A percentile compares a stretch with the other conserved stretches of the same genome.
Conservation (phyloP, 148 eudicot species). For the Tetragonia tetragonoides region DNA sequence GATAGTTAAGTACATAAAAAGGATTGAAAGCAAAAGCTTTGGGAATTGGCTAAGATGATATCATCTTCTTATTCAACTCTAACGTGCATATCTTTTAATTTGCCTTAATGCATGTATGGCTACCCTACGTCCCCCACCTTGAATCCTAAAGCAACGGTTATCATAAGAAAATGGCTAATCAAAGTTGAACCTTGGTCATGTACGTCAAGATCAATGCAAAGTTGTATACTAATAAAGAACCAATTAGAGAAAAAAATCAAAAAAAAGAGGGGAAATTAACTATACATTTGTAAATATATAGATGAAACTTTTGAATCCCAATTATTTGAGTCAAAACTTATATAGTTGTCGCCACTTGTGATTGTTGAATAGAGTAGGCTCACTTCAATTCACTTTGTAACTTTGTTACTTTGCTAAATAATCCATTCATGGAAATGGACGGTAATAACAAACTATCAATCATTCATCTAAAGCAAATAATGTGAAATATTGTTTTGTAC, state of each 20-base stretch:
- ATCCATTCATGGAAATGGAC: neutral
- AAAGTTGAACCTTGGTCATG: slow-evolving; percentile 4
- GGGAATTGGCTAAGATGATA: slow-evolving; percentile 13
- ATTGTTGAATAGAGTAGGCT: neutral
- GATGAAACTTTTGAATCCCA: slow-evolving; percentile 23
- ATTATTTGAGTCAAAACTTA: slow-evolving; percentile 20
- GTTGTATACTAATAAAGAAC: neutral
- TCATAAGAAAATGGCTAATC: slow-evolving; percentile 3
- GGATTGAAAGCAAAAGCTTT: neutral
- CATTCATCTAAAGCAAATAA: no score
- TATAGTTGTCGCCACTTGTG: slow-evolving; percentile 1
- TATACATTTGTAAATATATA: neutral
- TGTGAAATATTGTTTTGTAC: no score
- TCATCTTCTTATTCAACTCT: slow-evolving; percentile 12
- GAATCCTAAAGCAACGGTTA: neutral
- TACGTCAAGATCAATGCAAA: neutral
- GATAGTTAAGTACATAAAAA: neutral
- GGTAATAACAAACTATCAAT: neutral
- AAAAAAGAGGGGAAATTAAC: neutral
- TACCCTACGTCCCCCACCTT: neutral
- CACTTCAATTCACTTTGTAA: neutral
- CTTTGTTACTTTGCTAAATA: neutral
- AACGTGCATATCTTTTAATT: neutral
- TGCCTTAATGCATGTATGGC: neutral
- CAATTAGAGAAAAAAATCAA: neutral